Evolutionary conservation across 139 green algal species (phyloP), one percentile per base, ranked within the genome.

Genomic region (Coelastrella sp.): DNA sequence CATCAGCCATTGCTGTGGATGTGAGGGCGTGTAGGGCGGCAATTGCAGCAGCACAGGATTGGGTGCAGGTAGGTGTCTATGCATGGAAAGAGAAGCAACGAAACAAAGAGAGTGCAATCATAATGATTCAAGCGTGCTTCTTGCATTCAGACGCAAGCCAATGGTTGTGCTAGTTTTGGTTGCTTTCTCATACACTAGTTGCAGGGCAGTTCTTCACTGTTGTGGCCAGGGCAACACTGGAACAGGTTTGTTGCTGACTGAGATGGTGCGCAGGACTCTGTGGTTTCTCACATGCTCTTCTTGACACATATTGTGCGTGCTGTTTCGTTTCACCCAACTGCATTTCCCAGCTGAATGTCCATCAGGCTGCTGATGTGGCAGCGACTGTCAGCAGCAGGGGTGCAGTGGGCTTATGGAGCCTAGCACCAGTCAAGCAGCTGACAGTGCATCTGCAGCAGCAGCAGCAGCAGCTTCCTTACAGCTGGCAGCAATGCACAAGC

Each of bases 351-450:
- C 13, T 82, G 17, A 59, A 23, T 19, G 60, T 75, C 13, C 78
- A 84, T 7, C 13, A 64, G 45, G 78, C 78, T 27, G 60, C 62
- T 30, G 35, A 84, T 37, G 40, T 76, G 1, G 78, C 78, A 50
- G 60, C 62, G 2, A 76, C 78, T 30, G 62, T 84, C 78, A 84
- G 78, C 78, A 76, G 30, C 40, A 64, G 8, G 11, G 86, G 86
- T 37, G 57, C 51, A 17, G 66, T 90, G 0, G 75, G 74, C 7
- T n/a, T 90, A 13, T 90, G 86, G 86, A 57, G 73, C 23, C 75
- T 90, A 3, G 17, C 23, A 2, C 86, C 86, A 45, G 9, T 90
- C 38, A 35, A 43, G 48, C 81, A 71, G 66, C 86, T 90, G 81
- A 81, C 81, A 6, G 2, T 53, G 57, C 37, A 38, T 8, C 48